A percentile compares a stretch with the other conserved stretches of the same genome.
Conservation (phyloP, 2,329 filamentous ascomycete species). For the Colletotrichum lupini region DNA sequence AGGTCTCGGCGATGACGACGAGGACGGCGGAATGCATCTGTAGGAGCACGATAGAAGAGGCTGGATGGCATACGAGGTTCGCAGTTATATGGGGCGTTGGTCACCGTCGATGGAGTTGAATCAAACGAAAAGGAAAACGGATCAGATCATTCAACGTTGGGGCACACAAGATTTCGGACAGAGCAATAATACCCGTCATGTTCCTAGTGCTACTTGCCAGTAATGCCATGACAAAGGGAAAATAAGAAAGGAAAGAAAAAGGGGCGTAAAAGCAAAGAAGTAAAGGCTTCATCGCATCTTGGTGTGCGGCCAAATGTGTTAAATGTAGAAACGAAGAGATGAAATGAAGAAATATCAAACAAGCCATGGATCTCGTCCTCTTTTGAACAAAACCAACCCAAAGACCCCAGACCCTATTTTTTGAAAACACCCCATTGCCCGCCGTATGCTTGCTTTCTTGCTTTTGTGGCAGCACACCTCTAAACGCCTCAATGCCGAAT, state of each 20-base stretch:
- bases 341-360: not conserved
- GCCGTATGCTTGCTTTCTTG: constrained; percentile 5
- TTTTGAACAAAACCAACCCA: constrained; percentile 4
- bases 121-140: not conserved
- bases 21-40: constrained; percentile 72
- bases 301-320: not conserved
- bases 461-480: constrained; percentile 20
- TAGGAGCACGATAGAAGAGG: constrained; percentile 45
- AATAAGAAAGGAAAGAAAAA: not conserved
- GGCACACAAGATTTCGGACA: not conserved
- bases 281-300: constrained; percentile 11
- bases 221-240: constrained; percentile 30
- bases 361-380: constrained; percentile 25
- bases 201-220: constrained; percentile 34
- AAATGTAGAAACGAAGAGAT: constrained; percentile 1
- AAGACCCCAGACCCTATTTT: constrained; percentile 10
- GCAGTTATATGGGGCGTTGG: constrained; percentile 4
- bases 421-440: constrained; percentile 3
- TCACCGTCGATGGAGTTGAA: not conserved
- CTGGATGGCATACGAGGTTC: not conserved
- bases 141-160: not conserved
- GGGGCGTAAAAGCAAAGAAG: not conserved
- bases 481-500: constrained; percentile 22
- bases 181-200: constrained; percentile 27
- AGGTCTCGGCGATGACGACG: constrained; percentile 53